phyloP scores from a whole-genome alignment of 2,329 filamentous ascomycete genomes.

The Neofusicoccum laricinum region DNA sequence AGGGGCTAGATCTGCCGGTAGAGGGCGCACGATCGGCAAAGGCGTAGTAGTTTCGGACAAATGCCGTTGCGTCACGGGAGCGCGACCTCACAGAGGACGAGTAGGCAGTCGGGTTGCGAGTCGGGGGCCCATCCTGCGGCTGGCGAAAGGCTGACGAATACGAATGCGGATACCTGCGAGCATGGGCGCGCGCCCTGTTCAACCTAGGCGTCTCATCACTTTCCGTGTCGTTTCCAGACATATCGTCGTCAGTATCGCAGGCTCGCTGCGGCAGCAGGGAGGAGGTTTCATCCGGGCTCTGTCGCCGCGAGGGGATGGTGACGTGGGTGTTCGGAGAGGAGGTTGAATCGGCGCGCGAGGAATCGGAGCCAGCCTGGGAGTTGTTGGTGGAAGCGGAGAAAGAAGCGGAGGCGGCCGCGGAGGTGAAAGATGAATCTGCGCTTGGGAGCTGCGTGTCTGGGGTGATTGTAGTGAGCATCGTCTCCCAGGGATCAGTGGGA shows the following conservation, averaged over 20 bases:
- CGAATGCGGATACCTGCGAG: background rate
- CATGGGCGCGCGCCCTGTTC: conserved; percentile 15
- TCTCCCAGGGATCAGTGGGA: conserved; percentile 71
- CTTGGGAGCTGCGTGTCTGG: conserved; percentile 80
- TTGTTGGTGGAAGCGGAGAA: conserved; percentile 26
- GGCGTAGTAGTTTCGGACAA: conserved; percentile 30
- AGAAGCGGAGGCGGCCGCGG: conserved; percentile 55
- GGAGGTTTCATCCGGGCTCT: conserved; percentile 42
- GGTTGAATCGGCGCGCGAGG: conserved; percentile 23
- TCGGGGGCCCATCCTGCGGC: conserved; percentile 22
- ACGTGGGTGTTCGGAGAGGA: conserved; percentile 37
- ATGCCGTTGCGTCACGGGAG: conserved; percentile 27
- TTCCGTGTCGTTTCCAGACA: conserved; percentile 5
- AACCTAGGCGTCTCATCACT: background rate
- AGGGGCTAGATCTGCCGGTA: background rate
- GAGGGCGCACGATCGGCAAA: background rate
- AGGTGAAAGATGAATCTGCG: conserved; percentile 77
- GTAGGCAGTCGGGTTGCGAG: conserved; percentile 27
- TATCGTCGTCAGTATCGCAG: conserved; percentile 47
- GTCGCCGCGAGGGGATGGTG: conserved; percentile 34
- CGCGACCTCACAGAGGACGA: conserved; percentile 28
- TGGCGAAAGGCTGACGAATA: conserved; percentile 16
- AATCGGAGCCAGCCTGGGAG: conserved; percentile 3
- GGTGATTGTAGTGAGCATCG: conserved; percentile 73
- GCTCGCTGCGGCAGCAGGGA: conserved; percentile 42